Base-by-base conservation (phyloP, 2,329 filamentous ascomycete genomes). In the Scedosporium apiospermum region DNA sequence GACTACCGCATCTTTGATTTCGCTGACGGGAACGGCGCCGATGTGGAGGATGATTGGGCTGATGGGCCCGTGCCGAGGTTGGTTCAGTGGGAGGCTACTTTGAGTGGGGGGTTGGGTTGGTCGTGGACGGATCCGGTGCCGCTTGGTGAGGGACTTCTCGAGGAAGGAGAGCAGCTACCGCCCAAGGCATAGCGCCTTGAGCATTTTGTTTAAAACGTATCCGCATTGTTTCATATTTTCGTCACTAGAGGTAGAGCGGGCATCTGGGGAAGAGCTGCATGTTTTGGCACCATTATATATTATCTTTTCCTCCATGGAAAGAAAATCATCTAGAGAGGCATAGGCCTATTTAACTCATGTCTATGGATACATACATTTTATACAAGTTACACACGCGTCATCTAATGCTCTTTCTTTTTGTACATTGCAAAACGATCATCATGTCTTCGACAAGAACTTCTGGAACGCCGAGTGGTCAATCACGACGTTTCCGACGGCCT, bases 401-500 rank as follows among this genome's bases (percentile, higher is more conserved):
- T 49, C 16, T n/a, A 49, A 18, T 23, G 16, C 44, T 49, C 44
- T 49, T 49, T 21, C 44, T 23, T 49, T 23, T 49, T 14, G 44
- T 49, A 41, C 44, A 55, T 55, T 38, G 55, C 57, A 21, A 21
- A 60, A 64, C 46, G 62, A 16, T 18, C 46, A 34, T 27, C 30
- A 58, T 2, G n/a, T 93, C 75, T 95, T 96, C 0, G 92, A 84
- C 73, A 99, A 75, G 73, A 99, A 99, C 67, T 87, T 90, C 75
- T 99, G 95, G 72, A 98, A 99, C 3, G 93, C 92, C 68, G 91
- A 89, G 69, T 97, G 92, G 65, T 98, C 93, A 73, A 99, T 98
- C n/a, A 92, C 83, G 0, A 99, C 93, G 71, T 96, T 96, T 0
- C 95, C 90, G 4, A 93, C 88, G 1, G 88, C 84, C 64, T 91